These are phyloP conservation scores for Elongisporangium prolatum DNA, from an alignment of 352 stramenopile genomes.

Conservation along the genomic window DNA sequence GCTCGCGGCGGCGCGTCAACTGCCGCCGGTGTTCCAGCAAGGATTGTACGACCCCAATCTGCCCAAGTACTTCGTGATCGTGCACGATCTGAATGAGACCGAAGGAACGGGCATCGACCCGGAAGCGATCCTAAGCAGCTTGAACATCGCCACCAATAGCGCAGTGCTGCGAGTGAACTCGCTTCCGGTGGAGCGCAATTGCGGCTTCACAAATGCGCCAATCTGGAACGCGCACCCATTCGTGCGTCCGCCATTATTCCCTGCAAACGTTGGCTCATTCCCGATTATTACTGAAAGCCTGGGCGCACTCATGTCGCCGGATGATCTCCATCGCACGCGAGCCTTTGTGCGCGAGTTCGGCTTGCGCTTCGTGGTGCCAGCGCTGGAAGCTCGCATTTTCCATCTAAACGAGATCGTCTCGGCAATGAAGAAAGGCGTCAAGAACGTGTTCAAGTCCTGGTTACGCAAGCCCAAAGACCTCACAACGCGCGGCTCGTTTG, in stretches of 20 bases:
- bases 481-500: conserved; percentile 16
- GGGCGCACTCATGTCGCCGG: conserved; percentile 49
- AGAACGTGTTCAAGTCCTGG: conserved; percentile 91
- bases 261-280: conserved; percentile 23
- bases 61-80: conserved; percentile 85
- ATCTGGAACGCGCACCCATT: conserved; percentile 57
- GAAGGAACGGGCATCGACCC: conserved; percentile 76
- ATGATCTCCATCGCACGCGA: conserved; percentile 60
- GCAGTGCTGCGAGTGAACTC: conserved; percentile 74
- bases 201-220: conserved; percentile 19
- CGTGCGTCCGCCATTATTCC: conserved; percentile 51
- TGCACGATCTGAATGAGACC: conserved; percentile 83
- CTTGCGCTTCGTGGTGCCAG: conserved; percentile 69
- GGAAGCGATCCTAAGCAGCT: conserved; percentile 65
- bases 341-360: conserved; percentile 78
- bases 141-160: conserved; percentile 51
- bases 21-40: conserved; percentile 61
- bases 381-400: conserved; percentile 79
- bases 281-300: conserved; percentile 20
- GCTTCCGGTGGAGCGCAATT: conserved; percentile 21
- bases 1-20: conserved; percentile 34
- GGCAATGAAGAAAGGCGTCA: conserved; percentile 89
- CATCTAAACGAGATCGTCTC: conserved; percentile 87
- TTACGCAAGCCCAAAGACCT: conserved; percentile 86
- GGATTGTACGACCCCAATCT: conserved; percentile 77